Evolutionary conservation across 75 land plant species (phyloP).

Genomic region (Sequoiadendron giganteum): DNA sequence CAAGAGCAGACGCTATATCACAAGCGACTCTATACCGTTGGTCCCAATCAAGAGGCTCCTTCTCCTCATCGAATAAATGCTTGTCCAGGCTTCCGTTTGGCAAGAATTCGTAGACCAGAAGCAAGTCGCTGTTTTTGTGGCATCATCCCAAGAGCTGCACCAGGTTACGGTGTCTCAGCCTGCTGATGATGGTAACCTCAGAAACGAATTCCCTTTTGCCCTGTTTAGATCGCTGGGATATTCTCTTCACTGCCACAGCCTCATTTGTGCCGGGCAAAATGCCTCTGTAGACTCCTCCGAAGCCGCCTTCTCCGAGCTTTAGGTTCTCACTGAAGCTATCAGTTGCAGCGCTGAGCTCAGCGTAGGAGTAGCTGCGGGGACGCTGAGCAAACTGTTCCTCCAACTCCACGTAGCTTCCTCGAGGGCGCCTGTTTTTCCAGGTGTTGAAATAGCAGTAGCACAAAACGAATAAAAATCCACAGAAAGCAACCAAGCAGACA

Average conservation of each 20-base stretch:
- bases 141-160: no score
- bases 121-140: no score
- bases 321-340: not conserved
- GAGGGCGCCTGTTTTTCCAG: not conserved
- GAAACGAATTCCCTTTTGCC: no score
- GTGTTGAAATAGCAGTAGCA: not conserved
- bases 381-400: conserved; percentile 13
- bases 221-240: no score
- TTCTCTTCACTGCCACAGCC: not conserved
- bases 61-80: no score
- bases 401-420: not conserved
- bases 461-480: not conserved
- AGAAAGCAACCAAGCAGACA: not conserved
- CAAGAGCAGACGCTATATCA: no score
- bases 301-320: not conserved
- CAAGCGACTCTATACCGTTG: no score
- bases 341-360: not conserved
- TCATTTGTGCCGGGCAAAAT: not conserved
- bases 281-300: not conserved
- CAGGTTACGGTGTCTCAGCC: no score
- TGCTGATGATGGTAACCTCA: no score
- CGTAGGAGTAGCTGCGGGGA: not conserved
- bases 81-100: no score
- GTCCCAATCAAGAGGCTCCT: no score
- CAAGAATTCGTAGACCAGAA: no score